Evolutionary conservation across 345 rosid genomes (phyloP).

Genomic region (Balakata baccata): DNA sequence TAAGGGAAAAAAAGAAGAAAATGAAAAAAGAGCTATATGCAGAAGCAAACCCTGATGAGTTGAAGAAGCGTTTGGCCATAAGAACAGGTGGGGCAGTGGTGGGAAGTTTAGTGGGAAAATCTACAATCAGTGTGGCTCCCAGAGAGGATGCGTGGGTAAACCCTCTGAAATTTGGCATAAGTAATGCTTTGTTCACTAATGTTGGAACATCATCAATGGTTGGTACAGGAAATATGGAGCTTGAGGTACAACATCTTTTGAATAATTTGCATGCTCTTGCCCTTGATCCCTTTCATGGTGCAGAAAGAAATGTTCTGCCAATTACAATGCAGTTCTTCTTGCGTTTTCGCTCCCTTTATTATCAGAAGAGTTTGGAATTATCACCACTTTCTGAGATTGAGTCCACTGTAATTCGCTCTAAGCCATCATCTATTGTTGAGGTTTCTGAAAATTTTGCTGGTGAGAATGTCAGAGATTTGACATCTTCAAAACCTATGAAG

Average conservation of each 20-base stretch:
- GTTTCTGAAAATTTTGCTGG: constrained; percentile 24
- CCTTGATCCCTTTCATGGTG: constrained; percentile 62
- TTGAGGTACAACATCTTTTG: constrained; percentile 53
- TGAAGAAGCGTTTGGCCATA: constrained; percentile 40
- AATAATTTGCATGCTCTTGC: constrained; percentile 72
- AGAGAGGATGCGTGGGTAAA: constrained; percentile 32
- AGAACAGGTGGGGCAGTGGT: constrained; percentile 40
- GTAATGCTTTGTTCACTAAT: constrained; percentile 16
- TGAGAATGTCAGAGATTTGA: constrained; percentile 39
- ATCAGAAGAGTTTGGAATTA: constrained; percentile 69
- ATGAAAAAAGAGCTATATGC: constrained; percentile 52
- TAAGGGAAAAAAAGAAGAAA: constrained; percentile 56
- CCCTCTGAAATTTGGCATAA: constrained; percentile 32
- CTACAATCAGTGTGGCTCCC: constrained; percentile 30
- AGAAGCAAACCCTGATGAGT: constrained; percentile 41
- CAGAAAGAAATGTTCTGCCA: constrained; percentile 46
- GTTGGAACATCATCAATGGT: constrained; percentile 21
- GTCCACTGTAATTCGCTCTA: constrained; percentile 30
- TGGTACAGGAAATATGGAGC: constrained; percentile 33
- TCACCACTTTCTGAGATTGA: constrained; percentile 51
- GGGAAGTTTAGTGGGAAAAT: constrained; percentile 31
- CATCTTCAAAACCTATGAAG: constrained; percentile 49
- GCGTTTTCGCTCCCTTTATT: constrained; percentile 67
- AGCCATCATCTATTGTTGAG: constrained; percentile 28
- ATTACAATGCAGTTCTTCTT: constrained; percentile 54